These are phyloP conservation scores for Spergularia azorica DNA, from an alignment of 179 eudicot genomes.

Conservation along the genomic window DNA sequence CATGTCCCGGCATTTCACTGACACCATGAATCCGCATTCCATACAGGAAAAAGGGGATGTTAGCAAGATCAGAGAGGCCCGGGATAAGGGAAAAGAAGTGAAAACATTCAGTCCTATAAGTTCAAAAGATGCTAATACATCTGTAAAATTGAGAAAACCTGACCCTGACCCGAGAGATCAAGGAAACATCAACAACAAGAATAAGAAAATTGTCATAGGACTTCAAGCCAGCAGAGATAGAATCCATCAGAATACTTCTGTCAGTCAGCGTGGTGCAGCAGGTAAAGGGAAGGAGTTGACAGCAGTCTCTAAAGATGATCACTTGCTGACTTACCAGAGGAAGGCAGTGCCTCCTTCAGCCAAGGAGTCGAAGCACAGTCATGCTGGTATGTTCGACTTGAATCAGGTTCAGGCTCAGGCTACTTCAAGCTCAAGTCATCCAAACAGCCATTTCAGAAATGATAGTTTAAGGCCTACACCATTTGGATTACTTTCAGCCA, in stretches of 20 bases:
- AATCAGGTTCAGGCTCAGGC: constrained; percentile 24
- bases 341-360: constrained; percentile 2
- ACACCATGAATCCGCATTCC: neutral
- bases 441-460: neutral
- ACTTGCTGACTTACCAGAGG: neutral
- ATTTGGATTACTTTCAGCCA: neutral
- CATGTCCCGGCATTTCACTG: constrained; percentile 3
- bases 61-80: constrained; percentile 4
- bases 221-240: constrained; percentile 10
- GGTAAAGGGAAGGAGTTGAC: neutral
- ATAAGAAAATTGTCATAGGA: neutral
- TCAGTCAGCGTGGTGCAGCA: neutral
- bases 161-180: constrained; percentile 2
- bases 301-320: neutral
- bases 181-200: neutral
- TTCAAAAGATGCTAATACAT: neutral
- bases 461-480: neutral
- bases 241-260: neutral
- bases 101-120: constrained; percentile 1
- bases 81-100: neutral
- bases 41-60: constrained; percentile 8
- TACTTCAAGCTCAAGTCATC: constrained; percentile 10
- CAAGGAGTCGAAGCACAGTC: constrained; percentile 20
- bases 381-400: constrained; percentile 26
- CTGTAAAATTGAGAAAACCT: neutral